Base-by-base conservation (phyloP, 768 basidiomycete species). In the Clavulina sp. region DNA sequence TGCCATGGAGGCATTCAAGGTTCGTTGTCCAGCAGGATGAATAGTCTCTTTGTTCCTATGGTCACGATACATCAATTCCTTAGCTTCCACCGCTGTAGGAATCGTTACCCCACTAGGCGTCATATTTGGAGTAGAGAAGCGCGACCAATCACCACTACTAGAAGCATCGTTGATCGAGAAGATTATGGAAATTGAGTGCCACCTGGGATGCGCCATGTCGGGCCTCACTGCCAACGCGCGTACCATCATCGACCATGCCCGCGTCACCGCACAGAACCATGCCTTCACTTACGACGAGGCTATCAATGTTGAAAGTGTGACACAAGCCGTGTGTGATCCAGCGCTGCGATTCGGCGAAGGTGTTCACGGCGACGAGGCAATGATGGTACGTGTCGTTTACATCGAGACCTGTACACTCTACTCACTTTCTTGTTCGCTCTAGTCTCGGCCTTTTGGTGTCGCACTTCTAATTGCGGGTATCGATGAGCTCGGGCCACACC, bases 181-280 rank as follows among this genome's bases (percentile, higher is more conserved):
- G 73, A 97, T 97, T 64, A 96, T 99, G 93, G 95, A 99, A 70
- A 97, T 99, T 61, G 95, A 97, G 69, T 58, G 66, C 9, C 95
- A 99, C 69, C 78, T 99, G 54, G 95, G 91, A 6, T 96, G 92
- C 59, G 95, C 95, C 53, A 96, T 97, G 92, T 92, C 88, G 41
- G 72, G 72, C 30, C 75, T 99, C 56, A 95, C 89, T 52, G 93
- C 95, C 51, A 95, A 99, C 68, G 93, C 95, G 41, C 79, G 95
- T 56, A 99, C 95, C 46, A 99, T 99, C 86, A 87, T 99, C 66
- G 95, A 99, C 75, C 95, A 99, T 63, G 95, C 95, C 24, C 77
- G 95, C 54, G 92, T 99, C 53, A 97, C 95, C 4, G 77, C 86
- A 9, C 87, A 93, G 66, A 91, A 88, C 66, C 95, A 99, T 66